These are phyloP conservation scores for Hypoxylon rubiginosum DNA, from an alignment of 2,329 filamentous ascomycete species.

Conservation along the genomic window DNA sequence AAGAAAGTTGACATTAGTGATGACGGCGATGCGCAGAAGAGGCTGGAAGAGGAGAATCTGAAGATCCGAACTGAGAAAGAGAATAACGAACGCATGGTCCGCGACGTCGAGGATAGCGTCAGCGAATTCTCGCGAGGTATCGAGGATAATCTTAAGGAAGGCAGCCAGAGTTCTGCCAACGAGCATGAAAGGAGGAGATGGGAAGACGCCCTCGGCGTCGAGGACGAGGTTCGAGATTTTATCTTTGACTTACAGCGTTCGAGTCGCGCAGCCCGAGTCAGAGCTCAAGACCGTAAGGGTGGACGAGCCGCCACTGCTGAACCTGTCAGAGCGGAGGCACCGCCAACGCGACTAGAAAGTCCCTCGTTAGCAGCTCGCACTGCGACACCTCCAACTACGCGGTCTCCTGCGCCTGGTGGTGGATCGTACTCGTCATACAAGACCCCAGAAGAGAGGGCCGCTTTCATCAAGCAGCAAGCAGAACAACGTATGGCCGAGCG, in stretches of 20 bases:
- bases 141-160: conserved; percentile 89
- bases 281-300: conserved; percentile 67
- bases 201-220: conserved; percentile 96
- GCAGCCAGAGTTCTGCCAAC: conserved; percentile 77
- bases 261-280: conserved; percentile 80
- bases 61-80: conserved; percentile 87
- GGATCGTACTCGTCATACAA: conserved; percentile 86
- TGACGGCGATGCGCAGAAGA: conserved; percentile 82
- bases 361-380: conserved; percentile 67
- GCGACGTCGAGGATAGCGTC: conserved; percentile 96
- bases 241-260: conserved; percentile 95
- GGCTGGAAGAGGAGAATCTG: conserved; percentile 89
- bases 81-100: conserved; percentile 95
- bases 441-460: conserved; percentile 92
- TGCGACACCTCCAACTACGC: conserved; percentile 63
- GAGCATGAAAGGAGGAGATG: conserved; percentile 94
- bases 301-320: conserved; percentile 59
- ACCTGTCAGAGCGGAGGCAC: conserved; percentile 60
- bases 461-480: conserved; percentile 96
- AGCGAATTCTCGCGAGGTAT: conserved; percentile 87
- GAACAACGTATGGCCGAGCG: conserved; percentile 97
- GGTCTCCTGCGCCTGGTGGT: conserved; percentile 61
- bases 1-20: conserved; percentile 79
- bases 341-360: conserved; percentile 65
- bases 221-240: conserved; percentile 97